Base-by-base conservation (phyloP, 2,329 filamentous ascomycete species). In the Huntiella moniliformis region DNA sequence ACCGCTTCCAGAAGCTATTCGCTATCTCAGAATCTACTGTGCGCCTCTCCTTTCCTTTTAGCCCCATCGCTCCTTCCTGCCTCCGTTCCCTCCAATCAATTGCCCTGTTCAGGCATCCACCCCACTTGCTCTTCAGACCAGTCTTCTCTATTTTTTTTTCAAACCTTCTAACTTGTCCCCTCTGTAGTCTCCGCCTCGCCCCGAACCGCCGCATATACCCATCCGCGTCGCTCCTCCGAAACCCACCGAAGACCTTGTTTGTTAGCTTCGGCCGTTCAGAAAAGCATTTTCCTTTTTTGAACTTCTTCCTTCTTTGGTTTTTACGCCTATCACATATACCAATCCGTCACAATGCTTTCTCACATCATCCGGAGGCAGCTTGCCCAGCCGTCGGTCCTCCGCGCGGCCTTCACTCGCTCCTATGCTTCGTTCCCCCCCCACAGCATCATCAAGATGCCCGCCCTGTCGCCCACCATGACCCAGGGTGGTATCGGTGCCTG, bases 381-480 rank as follows among this genome's bases (percentile, higher is more conserved):
- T 46, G 48, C 44, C 44, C 48, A 50, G 48, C 48, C 48, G 40
- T 46, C 44, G 44, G 48, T 50, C 18, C 62, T 71, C 57, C 66
- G 70, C 58, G 64, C 63, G 53, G 67, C 67, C 54, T 63, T 70
- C 55, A 60, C 73, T 63, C 69, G 75, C 67, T 74, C 67, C 64
- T 76, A 73, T 69, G 91, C 73, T 55, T 92, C 88, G 42, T 96
- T 84, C 70, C 92, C 91, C 54, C 77, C 86, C 55, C 91, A 98
- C 69, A 88, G 82, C 55, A 71, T 98, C 64, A 79, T 98, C 68
- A 91, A 77, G 71, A 98, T 98, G 91, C 91, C 91, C 54, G 91
- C 91, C 49, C 73, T 98, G 58, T 98, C 91, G 52, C 91, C 91
- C 46, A 98, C 91, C 56, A 98, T 98, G 91, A 87, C 83, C 53